Base-by-base conservation (phyloP, 2,329 filamentous ascomycete species). In the Cordyceps fumosorosea region DNA sequence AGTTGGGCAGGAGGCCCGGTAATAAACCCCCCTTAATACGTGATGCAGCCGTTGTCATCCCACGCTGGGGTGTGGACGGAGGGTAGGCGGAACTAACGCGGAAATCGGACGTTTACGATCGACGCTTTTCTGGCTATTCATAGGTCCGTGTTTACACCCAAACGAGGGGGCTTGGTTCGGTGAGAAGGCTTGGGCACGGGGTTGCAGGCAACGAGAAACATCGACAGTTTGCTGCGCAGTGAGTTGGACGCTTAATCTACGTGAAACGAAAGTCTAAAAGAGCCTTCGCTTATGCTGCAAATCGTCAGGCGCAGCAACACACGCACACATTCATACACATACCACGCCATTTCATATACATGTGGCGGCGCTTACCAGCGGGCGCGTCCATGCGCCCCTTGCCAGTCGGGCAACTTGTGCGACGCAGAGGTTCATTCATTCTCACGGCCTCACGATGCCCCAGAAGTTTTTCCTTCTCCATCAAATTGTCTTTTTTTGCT, bases 91-190 rank as follows among this genome's bases (percentile, higher is more conserved):
- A 56, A 22, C 24, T 29, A 29, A 20, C 24, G 45, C 32, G 45
- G 32, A 51, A 50, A 58, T 51, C 44, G 45, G 47, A 40, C 56
- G 32, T 58, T 58, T 18, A 37, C 14, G 56, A 51, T 58, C 56
- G 56, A 20, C 24, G 10, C 40, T 5, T 16, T 22, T 18, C 7
- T 18, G 3, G 44, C n/a, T 10, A 16, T 22, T 20, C 11, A 32
- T n/a, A 50, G 20, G 26, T 50, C 45, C 14, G 26, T 40, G 32
- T 50, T 40, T 37, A n/a, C n/a, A n/a, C n/a, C 16, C 3, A 10
- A 29, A 48, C 42, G 29, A 16, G 29, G 20, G 29, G 29, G 34
- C 34, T 37, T 37, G 34, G 34, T 37, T 24, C 32, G 4, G 29
- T 12, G 20, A 37, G 20, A 11, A 8, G 2, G 2, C 44, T 22